Base-by-base conservation (phyloP, 140 eudicot species). In the Bidens hawaiensis region DNA sequence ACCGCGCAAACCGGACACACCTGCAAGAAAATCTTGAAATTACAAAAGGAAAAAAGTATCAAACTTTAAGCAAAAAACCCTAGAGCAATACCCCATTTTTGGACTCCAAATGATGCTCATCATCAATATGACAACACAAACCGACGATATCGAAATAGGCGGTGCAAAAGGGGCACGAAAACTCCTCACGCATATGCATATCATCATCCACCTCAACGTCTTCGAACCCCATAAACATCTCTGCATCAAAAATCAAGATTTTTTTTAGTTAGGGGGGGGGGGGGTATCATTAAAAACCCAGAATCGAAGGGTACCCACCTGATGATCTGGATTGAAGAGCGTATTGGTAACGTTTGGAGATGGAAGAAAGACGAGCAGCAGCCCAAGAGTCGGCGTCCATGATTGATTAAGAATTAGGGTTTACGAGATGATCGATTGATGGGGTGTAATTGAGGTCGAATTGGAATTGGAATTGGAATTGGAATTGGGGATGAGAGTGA, bases 361-460 rank as follows among this genome's bases (percentile, higher is more conserved):
- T 83, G 23, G 90, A 81, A 64, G 86, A 83, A 0, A 79, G 77
- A 70, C 90, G 97, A 77, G 90, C 81, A 77, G 90, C 81, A 78
- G 81, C 80, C 97, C 95, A 90, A 17, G 94, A 86, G 65, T 81
- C 91, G 67, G 83, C 77, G 71, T 90, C 97, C 97, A 90, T 90
- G 8, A 2, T 72, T 43, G 49, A 49, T 52, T 36, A 53, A 52
- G 48, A 28, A 28, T 43, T 72, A 53, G 77, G 78, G 58, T 43
- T 73, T 65, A 33, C 36, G 67, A 65, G 40, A 14, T 4, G 15
- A 6, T 26, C 30, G 28, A 10, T 43, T 15, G 5, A n/a, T 55
- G 18, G 42, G 16, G 19, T n/a, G n/a, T n/a, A n/a, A n/a, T n/a
- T n/a, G 12, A 14, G 42, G 10, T 34, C 36, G 5, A 4, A 46